Evolutionary conservation across 208 protist genomes (phyloP).

Genomic region (Crithidia bombi): DNA sequence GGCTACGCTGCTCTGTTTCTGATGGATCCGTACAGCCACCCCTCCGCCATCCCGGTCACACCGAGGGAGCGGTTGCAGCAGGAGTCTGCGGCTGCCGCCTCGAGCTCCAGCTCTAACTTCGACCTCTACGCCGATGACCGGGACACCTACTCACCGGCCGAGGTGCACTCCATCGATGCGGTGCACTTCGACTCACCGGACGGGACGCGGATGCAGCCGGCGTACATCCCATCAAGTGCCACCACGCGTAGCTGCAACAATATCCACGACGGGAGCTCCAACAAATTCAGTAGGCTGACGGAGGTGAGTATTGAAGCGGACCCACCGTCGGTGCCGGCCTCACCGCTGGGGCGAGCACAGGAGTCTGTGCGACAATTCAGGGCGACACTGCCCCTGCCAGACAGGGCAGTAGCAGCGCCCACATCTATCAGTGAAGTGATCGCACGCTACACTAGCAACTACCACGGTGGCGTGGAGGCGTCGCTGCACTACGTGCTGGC

Average conservation of each 20-base stretch:
- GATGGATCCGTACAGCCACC: constrained; percentile 16
- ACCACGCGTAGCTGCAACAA: background rate
- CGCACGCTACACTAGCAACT: constrained; percentile 11
- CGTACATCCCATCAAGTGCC: background rate
- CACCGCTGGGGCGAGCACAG: constrained; percentile 5
- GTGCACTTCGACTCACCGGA: constrained; percentile 7
- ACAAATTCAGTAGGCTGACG: background rate
- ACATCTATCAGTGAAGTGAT: constrained; percentile 12
- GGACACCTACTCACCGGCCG: constrained; percentile 19
- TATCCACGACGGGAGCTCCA: no score
- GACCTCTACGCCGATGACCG: constrained; percentile 2
- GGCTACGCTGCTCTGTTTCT: background rate
- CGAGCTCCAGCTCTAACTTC: constrained; percentile 22
- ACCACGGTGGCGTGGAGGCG: constrained; percentile 35
- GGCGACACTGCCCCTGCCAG: background rate
- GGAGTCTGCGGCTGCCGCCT: background rate
- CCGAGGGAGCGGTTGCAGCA: background rate
- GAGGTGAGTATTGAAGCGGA: constrained; percentile 26
- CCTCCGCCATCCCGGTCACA: constrained; percentile 1
- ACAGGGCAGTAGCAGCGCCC: background rate
- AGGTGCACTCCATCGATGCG: constrained; percentile 9
- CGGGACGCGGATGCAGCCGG: background rate
- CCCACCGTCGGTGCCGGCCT: constrained; percentile 3
- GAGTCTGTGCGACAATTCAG: constrained; percentile 5
- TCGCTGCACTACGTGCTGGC: constrained; percentile 58